Percentiles rank a stretch among this genome's conserved stretches.
Conservation (phyloP, 2,329 filamentous ascomycete genomes). For the Xenosphaeropsis pyriputrescens region DNA sequence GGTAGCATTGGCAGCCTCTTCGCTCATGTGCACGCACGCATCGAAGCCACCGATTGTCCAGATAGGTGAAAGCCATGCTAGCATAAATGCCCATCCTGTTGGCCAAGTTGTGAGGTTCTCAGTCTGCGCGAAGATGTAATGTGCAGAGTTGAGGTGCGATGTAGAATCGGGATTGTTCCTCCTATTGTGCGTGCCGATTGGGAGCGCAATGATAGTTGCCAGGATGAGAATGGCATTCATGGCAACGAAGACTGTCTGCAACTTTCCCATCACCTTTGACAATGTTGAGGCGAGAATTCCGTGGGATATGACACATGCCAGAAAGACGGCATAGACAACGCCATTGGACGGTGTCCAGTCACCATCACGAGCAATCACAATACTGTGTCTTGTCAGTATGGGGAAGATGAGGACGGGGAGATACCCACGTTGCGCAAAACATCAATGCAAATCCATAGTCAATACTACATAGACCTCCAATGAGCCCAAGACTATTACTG, state of each 20-base stretch:
- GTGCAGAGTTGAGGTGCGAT: constrained; percentile 19
- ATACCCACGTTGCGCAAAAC: constrained; percentile 34
- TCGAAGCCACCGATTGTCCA: constrained; percentile 46
- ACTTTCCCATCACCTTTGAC: constrained; percentile 39
- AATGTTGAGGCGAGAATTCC: constrained; percentile 35
- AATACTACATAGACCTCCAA: constrained; percentile 47
- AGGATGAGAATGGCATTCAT: constrained; percentile 40
- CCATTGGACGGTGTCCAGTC: constrained; percentile 39
- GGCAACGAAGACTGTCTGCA: constrained; percentile 39
- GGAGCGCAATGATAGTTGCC: constrained; percentile 40
- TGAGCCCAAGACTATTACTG: constrained; percentile 42
- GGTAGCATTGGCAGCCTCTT: constrained; percentile 44
- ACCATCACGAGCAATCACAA: constrained; percentile 40
- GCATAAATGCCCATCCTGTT: constrained; percentile 40
- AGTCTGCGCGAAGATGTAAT: constrained; percentile 39
- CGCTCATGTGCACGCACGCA: constrained; percentile 42
- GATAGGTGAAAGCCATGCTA: constrained; percentile 44
- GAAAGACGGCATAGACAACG: constrained; percentile 40
- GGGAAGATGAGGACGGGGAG: not conserved
- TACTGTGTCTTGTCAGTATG: constrained; percentile 12
- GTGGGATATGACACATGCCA: constrained; percentile 35
- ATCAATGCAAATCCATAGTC: constrained; percentile 41
- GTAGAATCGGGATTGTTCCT: not conserved
- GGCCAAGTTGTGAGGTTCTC: constrained; percentile 45
- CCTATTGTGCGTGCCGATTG: constrained; percentile 22